These are phyloP conservation scores for Meyerozyma elateridarum DNA, from an alignment of 1,139 yeast species.

Conservation along the genomic window DNA sequence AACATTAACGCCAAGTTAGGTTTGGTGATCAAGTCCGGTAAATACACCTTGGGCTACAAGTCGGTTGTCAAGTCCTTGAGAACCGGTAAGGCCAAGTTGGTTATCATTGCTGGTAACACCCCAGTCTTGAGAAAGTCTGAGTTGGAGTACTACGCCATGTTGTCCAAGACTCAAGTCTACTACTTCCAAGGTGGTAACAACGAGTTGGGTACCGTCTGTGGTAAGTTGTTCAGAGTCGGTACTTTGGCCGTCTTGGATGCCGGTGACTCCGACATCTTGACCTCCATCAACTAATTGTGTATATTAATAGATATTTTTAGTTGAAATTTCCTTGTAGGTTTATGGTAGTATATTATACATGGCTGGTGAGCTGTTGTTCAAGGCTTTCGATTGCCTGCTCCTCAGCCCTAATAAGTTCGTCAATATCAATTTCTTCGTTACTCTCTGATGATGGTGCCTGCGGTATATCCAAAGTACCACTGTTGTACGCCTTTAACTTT, in stretches of 20 bases:
- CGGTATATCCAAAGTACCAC: constrained; percentile 14
- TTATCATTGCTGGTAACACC: constrained; percentile 98
- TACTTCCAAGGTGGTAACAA: constrained; percentile 99
- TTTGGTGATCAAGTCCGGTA: constrained; percentile 98
- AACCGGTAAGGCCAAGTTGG: constrained; percentile 98
- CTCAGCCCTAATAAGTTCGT: constrained; percentile 28
- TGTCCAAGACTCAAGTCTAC: constrained; percentile 97
- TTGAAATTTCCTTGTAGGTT: too few species aligned
- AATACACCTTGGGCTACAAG: constrained; percentile 99
- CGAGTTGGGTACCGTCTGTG: constrained; percentile 99
- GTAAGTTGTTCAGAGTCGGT: constrained; percentile 99
- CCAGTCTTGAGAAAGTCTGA: constrained; percentile 99
- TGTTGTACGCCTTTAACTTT: constrained; percentile 24
- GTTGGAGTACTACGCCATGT: constrained; percentile 99
- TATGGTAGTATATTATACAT: too few species aligned
- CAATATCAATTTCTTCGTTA: constrained; percentile 23
- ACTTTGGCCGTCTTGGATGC: constrained; percentile 93
- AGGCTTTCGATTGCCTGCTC: constrained; percentile 30
- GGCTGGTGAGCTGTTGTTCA: constrained; percentile 26
- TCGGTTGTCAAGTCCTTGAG: constrained; percentile 97
- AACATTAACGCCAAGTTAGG: constrained; percentile 98
- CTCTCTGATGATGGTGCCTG: constrained; percentile 9
- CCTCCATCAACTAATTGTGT: constrained; percentile 31
- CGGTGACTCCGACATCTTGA: constrained; percentile 99
- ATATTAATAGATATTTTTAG: constrained; percentile 6